A percentile compares a stretch with the other conserved stretches of the same genome.
Conservation (phyloP, 805 yeast genomes). For the Candida easanensis region DNA sequence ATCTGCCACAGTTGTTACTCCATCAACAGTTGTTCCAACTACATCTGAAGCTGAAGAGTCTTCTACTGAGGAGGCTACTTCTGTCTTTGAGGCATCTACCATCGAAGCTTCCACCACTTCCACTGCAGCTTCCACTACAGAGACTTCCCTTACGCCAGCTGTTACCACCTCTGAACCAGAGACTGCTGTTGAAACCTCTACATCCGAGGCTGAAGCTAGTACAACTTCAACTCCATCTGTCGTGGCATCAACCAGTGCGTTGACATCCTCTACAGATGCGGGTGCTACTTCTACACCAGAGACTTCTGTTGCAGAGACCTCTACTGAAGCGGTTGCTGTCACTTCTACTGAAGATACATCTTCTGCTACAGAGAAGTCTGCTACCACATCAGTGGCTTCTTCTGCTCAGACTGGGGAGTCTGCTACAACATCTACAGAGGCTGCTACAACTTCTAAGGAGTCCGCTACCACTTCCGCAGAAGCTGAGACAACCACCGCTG, state of each 20-base stretch:
- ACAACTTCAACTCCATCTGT: neutral
- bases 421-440: neutral
- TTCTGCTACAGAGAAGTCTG: neutral
- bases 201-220: too few relatives aligned
- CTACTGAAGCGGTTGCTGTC: constrained; percentile 1
- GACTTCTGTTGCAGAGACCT: neutral
- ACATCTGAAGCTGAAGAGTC: neutral
- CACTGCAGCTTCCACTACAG: constrained; percentile 2
- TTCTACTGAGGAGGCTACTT: neutral
- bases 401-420: constrained; percentile 1
- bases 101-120: neutral
- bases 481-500: too few relatives aligned
- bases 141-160: too few relatives aligned
- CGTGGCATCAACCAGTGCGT: neutral
- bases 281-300: neutral
- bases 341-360: constrained; percentile 1
- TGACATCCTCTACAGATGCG: neutral
- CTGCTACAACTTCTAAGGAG: constrained; percentile 1
- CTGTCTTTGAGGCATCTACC: neutral
- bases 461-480: too few relatives aligned
- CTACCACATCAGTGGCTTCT: neutral
- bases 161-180: too few relatives aligned
- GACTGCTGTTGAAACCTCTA: neutral
- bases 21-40: neutral
- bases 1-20: neutral